phyloP scores from a whole-genome alignment of 495 filamentous ascomycete genomes.

The Aspergillus affinis region DNA sequence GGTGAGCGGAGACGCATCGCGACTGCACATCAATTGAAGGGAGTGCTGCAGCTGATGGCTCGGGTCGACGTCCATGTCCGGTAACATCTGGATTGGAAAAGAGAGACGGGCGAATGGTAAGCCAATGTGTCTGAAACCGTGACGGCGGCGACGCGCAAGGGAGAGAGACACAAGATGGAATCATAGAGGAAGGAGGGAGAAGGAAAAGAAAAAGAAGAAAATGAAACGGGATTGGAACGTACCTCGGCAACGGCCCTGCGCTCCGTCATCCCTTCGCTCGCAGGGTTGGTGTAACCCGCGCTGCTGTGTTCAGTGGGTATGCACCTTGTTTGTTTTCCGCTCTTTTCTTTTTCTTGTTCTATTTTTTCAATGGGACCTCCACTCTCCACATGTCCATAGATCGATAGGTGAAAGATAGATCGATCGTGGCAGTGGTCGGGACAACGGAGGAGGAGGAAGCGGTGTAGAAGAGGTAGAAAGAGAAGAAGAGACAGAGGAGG shows the following conservation, averaged over 20 bases:
- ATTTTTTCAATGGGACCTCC: too few relatives aligned
- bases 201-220: background rate
- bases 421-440: background rate
- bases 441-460: background rate
- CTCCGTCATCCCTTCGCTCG: conserved; percentile 3
- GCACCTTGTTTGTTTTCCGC: too few relatives aligned
- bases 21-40: conserved; percentile 20
- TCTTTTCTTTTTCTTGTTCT: too few relatives aligned
- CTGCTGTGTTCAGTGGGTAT: background rate
- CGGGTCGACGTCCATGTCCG: conserved; percentile 17
- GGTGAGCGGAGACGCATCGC: conserved; percentile 19
- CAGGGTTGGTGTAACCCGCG: background rate
- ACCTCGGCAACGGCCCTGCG: conserved; percentile 4
- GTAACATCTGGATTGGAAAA: conserved; percentile 11
- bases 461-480: background rate
- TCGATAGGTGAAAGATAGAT: background rate
- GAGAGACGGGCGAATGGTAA: background rate
- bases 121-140: background rate
- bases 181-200: background rate
- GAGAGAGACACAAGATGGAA: conserved; percentile 5
- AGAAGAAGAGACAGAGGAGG: conserved; percentile 6
- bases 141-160: conserved; percentile 7
- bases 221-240: background rate
- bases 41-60: conserved; percentile 25
- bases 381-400: too few relatives aligned